Conservation (phyloP, 78 protist genomes). For the Polysphondylium violaceum region DNA sequence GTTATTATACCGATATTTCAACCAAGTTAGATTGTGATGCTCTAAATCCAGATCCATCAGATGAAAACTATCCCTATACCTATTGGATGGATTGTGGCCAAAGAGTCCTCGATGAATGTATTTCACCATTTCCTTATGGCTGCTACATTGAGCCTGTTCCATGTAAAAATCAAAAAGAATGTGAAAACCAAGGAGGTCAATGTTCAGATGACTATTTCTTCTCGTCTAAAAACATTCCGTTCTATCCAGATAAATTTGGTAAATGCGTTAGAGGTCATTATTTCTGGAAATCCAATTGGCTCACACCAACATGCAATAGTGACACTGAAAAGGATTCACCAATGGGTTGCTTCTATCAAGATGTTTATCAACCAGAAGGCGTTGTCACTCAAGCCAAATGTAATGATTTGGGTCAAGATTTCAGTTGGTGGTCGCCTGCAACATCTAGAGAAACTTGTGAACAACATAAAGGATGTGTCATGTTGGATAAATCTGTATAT, state of each 20-base stretch:
- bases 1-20: background rate
- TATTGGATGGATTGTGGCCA: background rate
- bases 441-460: conserved; percentile 6
- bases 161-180: conserved; percentile 21
- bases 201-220: conserved; percentile 46
- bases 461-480: conserved; percentile 25
- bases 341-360: conserved; percentile 24
- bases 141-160: background rate
- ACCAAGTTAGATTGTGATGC: too few relatives aligned
- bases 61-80: too few relatives aligned
- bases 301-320: conserved; percentile 16
- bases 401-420: conserved; percentile 1
- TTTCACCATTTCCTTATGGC: background rate
- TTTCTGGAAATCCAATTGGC: background rate
- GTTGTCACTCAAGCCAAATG: too few relatives aligned
- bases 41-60: too few relatives aligned
- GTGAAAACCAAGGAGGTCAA: conserved; percentile 16
- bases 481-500: background rate
- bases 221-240: background rate
- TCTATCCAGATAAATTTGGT: conserved; percentile 15
- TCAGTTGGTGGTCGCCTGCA: conserved; percentile 41
- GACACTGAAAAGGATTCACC: conserved; percentile 34
- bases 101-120: background rate
- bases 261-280: conserved; percentile 48
- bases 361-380: background rate